Evolutionary conservation across 768 basidiomycete species (phyloP).

Genomic region (Tylopilus felleus): DNA sequence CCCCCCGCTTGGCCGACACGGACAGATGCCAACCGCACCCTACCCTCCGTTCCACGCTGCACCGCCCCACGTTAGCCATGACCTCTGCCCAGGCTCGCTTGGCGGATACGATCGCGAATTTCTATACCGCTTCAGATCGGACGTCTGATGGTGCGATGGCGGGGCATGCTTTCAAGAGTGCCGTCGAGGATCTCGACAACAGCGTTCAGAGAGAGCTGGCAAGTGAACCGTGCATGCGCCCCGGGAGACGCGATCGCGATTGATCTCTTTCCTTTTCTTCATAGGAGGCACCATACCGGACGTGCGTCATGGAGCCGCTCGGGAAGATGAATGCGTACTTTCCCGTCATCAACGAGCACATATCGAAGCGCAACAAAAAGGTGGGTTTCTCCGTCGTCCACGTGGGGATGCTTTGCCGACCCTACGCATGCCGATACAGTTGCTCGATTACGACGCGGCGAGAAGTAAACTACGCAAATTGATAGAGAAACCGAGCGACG

Average conservation of each 20-base stretch:
- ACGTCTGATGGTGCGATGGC: slow-evolving; percentile 94
- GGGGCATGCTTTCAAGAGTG: slow-evolving; percentile 92
- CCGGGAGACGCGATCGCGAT: background rate
- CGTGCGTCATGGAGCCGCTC: slow-evolving; percentile 91
- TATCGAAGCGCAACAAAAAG: slow-evolving; percentile 95
- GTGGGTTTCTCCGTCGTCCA: slow-evolving; percentile 36
- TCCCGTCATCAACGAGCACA: slow-evolving; percentile 89
- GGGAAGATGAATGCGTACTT: slow-evolving; percentile 97
- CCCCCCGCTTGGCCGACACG: background rate
- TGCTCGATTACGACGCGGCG: slow-evolving; percentile 93
- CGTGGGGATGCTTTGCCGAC: background rate
- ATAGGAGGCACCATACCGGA: slow-evolving; percentile 91
- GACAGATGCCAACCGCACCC: background rate
- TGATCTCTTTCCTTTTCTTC: background rate
- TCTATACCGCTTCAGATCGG: slow-evolving; percentile 84
- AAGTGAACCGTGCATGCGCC: slow-evolving; percentile 25
- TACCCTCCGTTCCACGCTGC: background rate
- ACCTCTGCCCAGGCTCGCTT: slow-evolving; percentile 87
- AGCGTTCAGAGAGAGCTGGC: slow-evolving; percentile 85
- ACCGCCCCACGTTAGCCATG: slow-evolving; percentile 61
- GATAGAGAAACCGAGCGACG: slow-evolving; percentile 90
- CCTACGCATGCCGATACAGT: slow-evolving; percentile 41
- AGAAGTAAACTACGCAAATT: slow-evolving; percentile 87
- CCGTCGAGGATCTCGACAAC: slow-evolving; percentile 89
- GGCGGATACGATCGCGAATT: slow-evolving; percentile 89